A percentile compares a stretch with the other conserved stretches of the same genome.
Conservation (phyloP, 306 rosid species). For the Echinosophora koreensis region DNA sequence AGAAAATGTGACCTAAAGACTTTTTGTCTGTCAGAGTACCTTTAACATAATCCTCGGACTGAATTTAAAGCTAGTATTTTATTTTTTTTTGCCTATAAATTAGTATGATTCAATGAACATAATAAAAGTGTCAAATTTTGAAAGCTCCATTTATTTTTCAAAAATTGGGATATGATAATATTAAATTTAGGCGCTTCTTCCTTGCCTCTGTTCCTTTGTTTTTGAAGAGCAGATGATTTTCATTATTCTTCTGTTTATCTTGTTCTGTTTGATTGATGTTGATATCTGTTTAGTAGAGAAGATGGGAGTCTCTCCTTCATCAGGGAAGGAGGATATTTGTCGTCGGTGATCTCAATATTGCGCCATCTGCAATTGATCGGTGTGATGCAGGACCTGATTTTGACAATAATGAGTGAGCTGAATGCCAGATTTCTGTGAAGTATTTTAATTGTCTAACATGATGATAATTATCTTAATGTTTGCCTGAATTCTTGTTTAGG, state of each 20-base stretch:
- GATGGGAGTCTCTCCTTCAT: conserved; percentile 84
- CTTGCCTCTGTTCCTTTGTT: conserved; percentile 34
- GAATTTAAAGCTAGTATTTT: conserved; percentile 15
- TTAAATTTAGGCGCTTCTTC: conserved; percentile 24
- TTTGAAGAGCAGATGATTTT: conserved; percentile 30
- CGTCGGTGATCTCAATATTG: conserved; percentile 97
- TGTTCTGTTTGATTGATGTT: conserved; percentile 51
- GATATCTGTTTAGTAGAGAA: conserved; percentile 68
- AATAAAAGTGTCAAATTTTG: neutral
- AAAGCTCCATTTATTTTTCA: neutral
- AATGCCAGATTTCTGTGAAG: conserved; percentile 40
- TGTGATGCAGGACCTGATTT: conserved; percentile 96
- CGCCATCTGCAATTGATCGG: conserved; percentile 84
- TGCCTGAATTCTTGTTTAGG: conserved; percentile 55
- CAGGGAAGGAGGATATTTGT: conserved; percentile 77
- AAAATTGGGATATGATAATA: conserved; percentile 9
- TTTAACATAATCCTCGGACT: conserved; percentile 28
- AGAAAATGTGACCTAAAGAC: conserved; percentile 10
- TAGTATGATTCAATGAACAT: conserved; percentile 22
- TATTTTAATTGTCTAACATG: conserved; percentile 24
- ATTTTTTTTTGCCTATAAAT: conserved; percentile 11
- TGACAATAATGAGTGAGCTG: conserved; percentile 78
- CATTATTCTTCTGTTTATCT: conserved; percentile 13
- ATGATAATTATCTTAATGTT: conserved; percentile 27
- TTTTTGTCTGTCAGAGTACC: conserved; percentile 10